Conservation (phyloP, 768 basidiomycete species). For the Tricholoma terreum region DNA sequence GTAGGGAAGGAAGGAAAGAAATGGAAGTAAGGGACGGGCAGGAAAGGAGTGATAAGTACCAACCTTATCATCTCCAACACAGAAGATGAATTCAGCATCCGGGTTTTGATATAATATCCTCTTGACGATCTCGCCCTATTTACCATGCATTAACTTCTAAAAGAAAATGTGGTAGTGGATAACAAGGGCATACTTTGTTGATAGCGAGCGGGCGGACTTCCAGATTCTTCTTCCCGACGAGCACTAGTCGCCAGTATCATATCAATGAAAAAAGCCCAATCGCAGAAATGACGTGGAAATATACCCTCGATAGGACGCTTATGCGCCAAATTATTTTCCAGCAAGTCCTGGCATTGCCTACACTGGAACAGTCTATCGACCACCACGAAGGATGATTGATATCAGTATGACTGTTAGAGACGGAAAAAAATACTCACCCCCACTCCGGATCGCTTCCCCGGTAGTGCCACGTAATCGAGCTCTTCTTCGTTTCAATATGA, state of each 20-base stretch:
- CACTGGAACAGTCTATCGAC: constrained; percentile 78
- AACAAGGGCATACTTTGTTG: constrained; percentile 62
- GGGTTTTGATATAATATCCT: constrained; percentile 90
- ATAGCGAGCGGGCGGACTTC: constrained; percentile 94
- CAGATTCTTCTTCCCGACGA: constrained; percentile 97
- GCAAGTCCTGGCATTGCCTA: constrained; percentile 91
- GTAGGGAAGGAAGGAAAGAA: not conserved
- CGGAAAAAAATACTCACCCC: constrained; percentile 56
- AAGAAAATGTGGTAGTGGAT: not conserved
- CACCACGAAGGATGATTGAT: not conserved
- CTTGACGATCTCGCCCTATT: constrained; percentile 91
- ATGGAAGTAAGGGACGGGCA: not conserved
- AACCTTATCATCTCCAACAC: constrained; percentile 92
- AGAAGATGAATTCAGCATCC: constrained; percentile 94
- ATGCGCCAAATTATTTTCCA: constrained; percentile 91
- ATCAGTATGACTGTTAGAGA: constrained; percentile 2
- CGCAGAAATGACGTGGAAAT: constrained; percentile 11
- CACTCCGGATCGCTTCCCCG: constrained; percentile 91
- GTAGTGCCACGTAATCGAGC: constrained; percentile 98
- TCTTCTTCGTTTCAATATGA: constrained; percentile 96
- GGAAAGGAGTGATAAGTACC: constrained; percentile 30
- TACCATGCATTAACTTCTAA: not conserved
- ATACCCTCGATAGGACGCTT: constrained; percentile 92
- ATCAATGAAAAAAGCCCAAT: constrained; percentile 1
- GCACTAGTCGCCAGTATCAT: constrained; percentile 43